Base-by-base conservation (phyloP, 768 basidiomycete genomes). In the Amanita jacksonii region DNA sequence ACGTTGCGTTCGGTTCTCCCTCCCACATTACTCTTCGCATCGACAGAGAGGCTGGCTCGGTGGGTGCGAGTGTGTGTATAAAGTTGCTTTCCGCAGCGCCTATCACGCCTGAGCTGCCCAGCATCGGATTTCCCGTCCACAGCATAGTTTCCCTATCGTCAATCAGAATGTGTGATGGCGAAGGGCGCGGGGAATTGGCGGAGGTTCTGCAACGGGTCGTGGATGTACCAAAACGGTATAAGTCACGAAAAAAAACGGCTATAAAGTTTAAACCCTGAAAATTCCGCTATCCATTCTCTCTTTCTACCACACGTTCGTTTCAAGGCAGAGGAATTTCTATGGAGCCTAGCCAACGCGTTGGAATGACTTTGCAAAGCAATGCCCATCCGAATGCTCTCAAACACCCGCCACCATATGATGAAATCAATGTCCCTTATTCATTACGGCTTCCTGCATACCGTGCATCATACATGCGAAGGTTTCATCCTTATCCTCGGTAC, bases 381-480 rank as follows among this genome's bases (percentile, higher is more conserved):
- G 19, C 16, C 18, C 5, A 8, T 18, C 3, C 3, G 4, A 41
- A 19, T 8, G 18, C 2, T 20, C n/a, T n/a, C 12, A 27, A 30
- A 3, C 25, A 32, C 32, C 40, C 32, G 30, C 40, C 40, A 10
- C 22, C 40, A 4, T 40, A 40, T 28, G 39, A 40, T 6, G 39
- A 24, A 6, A 25, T 25, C 16, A 40, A 13, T 25, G 12, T 10
- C 18, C 39, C 24, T n/a, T 40, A 40, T 18, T 25, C 39, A 1
- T 18, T 40, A 16, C 39, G 39, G 24, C 39, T 40, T 18, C 39
- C 39, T 4, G 2, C 24, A 2, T 40, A 40, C 19, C 39, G 39
- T 27, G 30, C 40, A 13, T 41, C 40, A 12, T 41, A 41, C 20
- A 41, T 41, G 10, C 40, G 30, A 13, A 27, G 40, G 9, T 41